Evolutionary conservation across 257 asterid species (phyloP).

Genomic region (Capsicum pubescens): DNA sequence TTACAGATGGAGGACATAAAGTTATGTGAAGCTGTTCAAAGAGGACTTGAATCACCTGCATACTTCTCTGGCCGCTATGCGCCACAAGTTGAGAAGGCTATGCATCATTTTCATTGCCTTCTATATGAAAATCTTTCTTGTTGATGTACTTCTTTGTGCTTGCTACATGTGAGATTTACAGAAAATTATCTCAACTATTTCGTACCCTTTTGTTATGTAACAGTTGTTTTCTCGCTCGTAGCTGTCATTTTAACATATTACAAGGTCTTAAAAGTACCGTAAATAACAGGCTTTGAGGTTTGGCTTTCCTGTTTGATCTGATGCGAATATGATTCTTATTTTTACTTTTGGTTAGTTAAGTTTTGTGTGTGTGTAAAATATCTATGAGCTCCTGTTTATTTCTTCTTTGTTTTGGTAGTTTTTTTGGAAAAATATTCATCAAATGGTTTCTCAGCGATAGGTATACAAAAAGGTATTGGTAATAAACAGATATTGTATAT

Average conservation of each 20-base stretch:
- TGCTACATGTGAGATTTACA: background rate
- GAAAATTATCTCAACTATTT: background rate
- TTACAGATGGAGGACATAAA: slow-evolving; percentile 69
- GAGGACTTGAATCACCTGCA: slow-evolving; percentile 82
- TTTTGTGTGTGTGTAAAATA: background rate
- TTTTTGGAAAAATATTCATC: slow-evolving; percentile 31
- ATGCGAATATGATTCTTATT: too few species aligned
- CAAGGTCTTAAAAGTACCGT: too few species aligned
- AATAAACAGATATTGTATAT: too few species aligned
- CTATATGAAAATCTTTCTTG: slow-evolving; percentile 51
- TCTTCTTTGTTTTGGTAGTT: slow-evolving; percentile 19
- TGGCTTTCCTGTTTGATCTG: too few species aligned
- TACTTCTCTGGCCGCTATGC: slow-evolving; percentile 68
- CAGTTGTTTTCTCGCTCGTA: background rate
- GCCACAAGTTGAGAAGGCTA: slow-evolving; percentile 79
- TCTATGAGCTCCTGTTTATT: slow-evolving; percentile 13
- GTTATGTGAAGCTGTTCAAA: slow-evolving; percentile 66
- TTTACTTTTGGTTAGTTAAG: slow-evolving; percentile 10
- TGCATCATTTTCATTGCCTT: slow-evolving; percentile 85
- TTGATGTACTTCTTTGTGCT: background rate
- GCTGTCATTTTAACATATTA: background rate
- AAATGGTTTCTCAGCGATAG: slow-evolving; percentile 45
- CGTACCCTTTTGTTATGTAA: background rate
- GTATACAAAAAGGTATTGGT: background rate
- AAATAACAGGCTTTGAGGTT: too few species aligned